A percentile compares a stretch with the other conserved stretches of the same genome.
Evolutionary conservation across 2,329 filamentous ascomycete genomes (phyloP).

Genomic region (Arthrobotrys iridis): DNA sequence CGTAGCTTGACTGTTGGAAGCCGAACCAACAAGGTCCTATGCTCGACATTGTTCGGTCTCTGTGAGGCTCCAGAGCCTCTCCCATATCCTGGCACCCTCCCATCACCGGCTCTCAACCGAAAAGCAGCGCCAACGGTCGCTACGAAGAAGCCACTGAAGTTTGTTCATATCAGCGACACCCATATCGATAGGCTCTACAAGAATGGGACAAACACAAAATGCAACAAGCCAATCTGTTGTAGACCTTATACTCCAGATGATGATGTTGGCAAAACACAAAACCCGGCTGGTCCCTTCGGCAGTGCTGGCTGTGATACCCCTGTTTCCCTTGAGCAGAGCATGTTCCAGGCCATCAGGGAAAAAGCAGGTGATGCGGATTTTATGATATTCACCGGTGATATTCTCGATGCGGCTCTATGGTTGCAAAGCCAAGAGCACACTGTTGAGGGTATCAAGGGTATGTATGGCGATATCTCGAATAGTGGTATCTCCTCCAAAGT

Average conservation of each 20-base stretch:
- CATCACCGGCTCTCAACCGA: constrained; percentile 25
- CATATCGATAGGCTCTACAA: constrained; percentile 70
- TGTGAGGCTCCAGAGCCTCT: constrained; percentile 28
- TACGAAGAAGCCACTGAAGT: constrained; percentile 59
- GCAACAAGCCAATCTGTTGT: constrained; percentile 71
- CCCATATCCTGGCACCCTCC: constrained; percentile 41
- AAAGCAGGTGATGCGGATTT: constrained; percentile 63
- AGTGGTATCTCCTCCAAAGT: constrained; percentile 62
- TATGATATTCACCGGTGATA: constrained; percentile 70
- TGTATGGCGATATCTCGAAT: constrained; percentile 65
- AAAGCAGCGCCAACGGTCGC: constrained; percentile 6
- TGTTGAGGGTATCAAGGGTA: constrained; percentile 62
- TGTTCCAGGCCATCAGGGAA: constrained; percentile 62
- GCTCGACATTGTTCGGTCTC: constrained; percentile 37
- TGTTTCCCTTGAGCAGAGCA: constrained; percentile 66
- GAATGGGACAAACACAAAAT: constrained; percentile 67
- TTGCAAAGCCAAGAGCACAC: constrained; percentile 61
- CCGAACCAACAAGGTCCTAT: constrained; percentile 49
- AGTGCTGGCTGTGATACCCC: constrained; percentile 68
- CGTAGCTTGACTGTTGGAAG: constrained; percentile 28
- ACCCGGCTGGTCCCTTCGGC: constrained; percentile 67
- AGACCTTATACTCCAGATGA: constrained; percentile 66
- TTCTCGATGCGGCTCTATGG: constrained; percentile 68
- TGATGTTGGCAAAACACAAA: constrained; percentile 64
- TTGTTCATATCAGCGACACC: constrained; percentile 71